Evolutionary conservation across 352 stramenopile species (phyloP).

Genomic region (Pythium rhizo-oryzae): DNA sequence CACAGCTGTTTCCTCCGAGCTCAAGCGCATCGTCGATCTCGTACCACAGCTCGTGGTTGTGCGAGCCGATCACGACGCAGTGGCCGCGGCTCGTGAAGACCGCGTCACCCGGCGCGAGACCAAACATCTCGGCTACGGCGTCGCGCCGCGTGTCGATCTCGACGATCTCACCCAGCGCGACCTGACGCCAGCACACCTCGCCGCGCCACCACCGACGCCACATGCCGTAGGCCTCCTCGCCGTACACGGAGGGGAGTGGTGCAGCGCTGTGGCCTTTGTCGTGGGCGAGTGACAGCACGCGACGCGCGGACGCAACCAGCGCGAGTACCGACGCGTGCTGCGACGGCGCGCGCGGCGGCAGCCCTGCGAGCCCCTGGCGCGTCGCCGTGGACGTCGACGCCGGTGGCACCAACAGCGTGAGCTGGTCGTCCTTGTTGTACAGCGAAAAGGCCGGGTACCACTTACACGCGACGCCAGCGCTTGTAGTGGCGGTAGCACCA

Average conservation of each 20-base stretch:
- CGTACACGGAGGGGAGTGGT: neutral
- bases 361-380: neutral
- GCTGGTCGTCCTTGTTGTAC: slow-evolving; percentile 92
- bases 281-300: neutral
- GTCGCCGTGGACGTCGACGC: neutral
- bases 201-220: slow-evolving; percentile 16
- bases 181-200: slow-evolving; percentile 22
- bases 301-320: slow-evolving; percentile 22
- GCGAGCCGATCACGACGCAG: slow-evolving; percentile 59
- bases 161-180: slow-evolving; percentile 14
- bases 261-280: neutral
- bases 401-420: slow-evolving; percentile 65
- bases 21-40: slow-evolving; percentile 32
- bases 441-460: slow-evolving; percentile 91
- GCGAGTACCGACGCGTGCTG: slow-evolving; percentile 49
- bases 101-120: slow-evolving; percentile 46
- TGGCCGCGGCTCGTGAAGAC: slow-evolving; percentile 67
- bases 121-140: slow-evolving; percentile 37
- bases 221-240: neutral
- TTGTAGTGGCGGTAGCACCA: neutral
- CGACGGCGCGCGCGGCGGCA: slow-evolving; percentile 4
- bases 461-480: slow-evolving; percentile 33
- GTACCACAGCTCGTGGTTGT: slow-evolving; percentile 73
- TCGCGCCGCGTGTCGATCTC: slow-evolving; percentile 36
- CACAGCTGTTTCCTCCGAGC: no score